Evolutionary conservation across 495 filamentous ascomycete species (phyloP).

Genomic region (Evernia prunastri): DNA sequence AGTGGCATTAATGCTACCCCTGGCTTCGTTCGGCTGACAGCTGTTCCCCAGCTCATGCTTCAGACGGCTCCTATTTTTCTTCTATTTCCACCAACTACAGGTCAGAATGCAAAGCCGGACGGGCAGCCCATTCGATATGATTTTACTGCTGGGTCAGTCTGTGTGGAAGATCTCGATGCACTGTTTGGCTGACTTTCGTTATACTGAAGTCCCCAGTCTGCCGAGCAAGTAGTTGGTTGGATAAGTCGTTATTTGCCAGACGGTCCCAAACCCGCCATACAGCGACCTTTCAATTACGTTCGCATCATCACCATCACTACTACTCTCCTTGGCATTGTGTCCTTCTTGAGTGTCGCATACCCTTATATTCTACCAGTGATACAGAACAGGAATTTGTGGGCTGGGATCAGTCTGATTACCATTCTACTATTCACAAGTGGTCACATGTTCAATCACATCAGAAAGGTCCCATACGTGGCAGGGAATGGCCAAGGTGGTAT

Average conservation of each 20-base stretch:
- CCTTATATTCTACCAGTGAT: slow-evolving; percentile 80
- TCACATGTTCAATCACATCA: slow-evolving; percentile 99
- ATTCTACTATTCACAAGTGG: slow-evolving; percentile 94
- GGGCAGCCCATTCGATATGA: slow-evolving; percentile 73
- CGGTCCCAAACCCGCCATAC: slow-evolving; percentile 64
- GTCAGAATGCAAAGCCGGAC: slow-evolving; percentile 69
- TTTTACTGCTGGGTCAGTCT: slow-evolving; percentile 68
- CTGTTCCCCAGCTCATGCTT: slow-evolving; percentile 62
- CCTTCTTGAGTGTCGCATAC: slow-evolving; percentile 65
- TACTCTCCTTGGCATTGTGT: slow-evolving; percentile 57
- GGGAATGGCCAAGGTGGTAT: slow-evolving; percentile 81
- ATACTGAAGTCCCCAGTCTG: slow-evolving; percentile 54
- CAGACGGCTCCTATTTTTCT: slow-evolving; percentile 91
- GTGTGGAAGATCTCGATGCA: neutral
- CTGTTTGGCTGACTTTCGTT: slow-evolving; percentile 9
- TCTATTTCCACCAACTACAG: slow-evolving; percentile 79
- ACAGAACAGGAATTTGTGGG: slow-evolving; percentile 90
- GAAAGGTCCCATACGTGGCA: slow-evolving; percentile 90
- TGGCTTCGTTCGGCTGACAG: slow-evolving; percentile 17
- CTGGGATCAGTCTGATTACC: slow-evolving; percentile 77
- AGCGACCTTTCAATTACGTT: slow-evolving; percentile 81
- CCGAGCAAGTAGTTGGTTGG: slow-evolving; percentile 74
- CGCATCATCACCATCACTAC: slow-evolving; percentile 63
- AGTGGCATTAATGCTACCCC: neutral
- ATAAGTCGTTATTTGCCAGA: slow-evolving; percentile 69